phyloP scores from a whole-genome alignment of 768 basidiomycete species.

The Zangia roseola region DNA sequence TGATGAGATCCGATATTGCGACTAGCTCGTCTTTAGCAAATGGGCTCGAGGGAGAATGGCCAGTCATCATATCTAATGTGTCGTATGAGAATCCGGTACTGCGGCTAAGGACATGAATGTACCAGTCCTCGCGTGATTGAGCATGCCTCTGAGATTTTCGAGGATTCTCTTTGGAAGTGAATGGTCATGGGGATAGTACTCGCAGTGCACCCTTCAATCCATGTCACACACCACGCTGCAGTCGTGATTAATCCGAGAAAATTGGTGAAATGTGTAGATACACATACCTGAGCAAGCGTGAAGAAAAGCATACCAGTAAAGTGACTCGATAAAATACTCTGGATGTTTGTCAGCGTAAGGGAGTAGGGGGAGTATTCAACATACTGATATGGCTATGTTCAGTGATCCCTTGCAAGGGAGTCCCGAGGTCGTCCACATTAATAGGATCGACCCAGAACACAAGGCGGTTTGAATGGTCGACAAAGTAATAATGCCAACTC shows the following conservation, averaged over 20 bases:
- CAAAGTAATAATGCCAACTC: too few relatives aligned
- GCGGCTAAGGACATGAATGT: not conserved
- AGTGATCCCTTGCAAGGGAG: too few relatives aligned
- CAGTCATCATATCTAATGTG: slow-evolving; percentile 12
- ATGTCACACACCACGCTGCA: not conserved
- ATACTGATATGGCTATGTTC: not conserved
- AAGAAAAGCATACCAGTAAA: slow-evolving; percentile 12
- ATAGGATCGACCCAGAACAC: too few relatives aligned
- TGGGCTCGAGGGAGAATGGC: slow-evolving; percentile 16
- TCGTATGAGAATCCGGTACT: not conserved
- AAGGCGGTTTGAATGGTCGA: too few relatives aligned
- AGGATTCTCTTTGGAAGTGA: slow-evolving; percentile 3
- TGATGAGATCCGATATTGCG: slow-evolving; percentile 13
- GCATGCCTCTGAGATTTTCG: slow-evolving; percentile 13
- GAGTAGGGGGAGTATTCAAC: not conserved
- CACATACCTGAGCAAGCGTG: not conserved
- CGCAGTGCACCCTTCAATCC: slow-evolving; percentile 13
- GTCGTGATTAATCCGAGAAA: not conserved
- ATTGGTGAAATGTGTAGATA: not conserved
- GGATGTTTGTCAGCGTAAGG: not conserved
- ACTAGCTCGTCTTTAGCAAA: slow-evolving; percentile 14
- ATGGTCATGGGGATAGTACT: slow-evolving; percentile 12
- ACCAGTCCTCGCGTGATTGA: slow-evolving; percentile 14
- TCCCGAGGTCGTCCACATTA: too few relatives aligned
- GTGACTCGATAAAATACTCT: not conserved